These are phyloP conservation scores for Tuber melanosporum DNA, from an alignment of 495 filamentous ascomycete genomes.

Conservation along the genomic window DNA sequence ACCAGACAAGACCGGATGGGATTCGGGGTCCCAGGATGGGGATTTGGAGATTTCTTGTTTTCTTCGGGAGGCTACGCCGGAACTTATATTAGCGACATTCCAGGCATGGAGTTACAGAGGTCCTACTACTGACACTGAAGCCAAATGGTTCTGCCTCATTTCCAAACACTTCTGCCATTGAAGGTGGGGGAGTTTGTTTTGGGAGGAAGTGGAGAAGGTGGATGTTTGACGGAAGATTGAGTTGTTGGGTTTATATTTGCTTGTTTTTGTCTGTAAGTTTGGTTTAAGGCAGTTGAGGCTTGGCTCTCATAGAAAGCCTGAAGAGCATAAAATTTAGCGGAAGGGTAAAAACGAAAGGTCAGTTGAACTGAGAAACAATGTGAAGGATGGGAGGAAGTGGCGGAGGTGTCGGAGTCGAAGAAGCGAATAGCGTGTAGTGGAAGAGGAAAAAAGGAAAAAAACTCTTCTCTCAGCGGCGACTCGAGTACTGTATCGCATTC, in stretches of 20 bases:
- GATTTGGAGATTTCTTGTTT: not conserved
- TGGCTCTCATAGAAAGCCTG: not conserved
- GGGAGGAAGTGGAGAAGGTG: not conserved
- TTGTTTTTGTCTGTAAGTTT: not conserved
- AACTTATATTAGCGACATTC: not conserved
- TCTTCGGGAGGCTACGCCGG: not conserved
- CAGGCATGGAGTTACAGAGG: not conserved
- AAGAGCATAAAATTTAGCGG: not conserved
- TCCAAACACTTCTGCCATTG: not conserved
- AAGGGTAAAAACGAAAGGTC: not conserved
- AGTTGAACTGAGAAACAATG: too few relatives aligned
- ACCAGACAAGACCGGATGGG: not conserved
- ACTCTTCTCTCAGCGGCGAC: too few relatives aligned
- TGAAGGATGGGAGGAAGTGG: too few relatives aligned
- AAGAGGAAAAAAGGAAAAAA: too few relatives aligned
- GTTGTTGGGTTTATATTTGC: not conserved
- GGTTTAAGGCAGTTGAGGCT: not conserved
- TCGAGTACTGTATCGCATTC: too few relatives aligned
- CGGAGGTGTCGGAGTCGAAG: too few relatives aligned
- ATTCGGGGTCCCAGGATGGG: not conserved
- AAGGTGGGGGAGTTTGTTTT: not conserved
- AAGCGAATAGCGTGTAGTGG: too few relatives aligned
- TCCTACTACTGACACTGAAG: not conserved
- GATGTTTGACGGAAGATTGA: not conserved
- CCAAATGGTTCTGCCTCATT: not conserved